Base-by-base conservation (phyloP, 169 alveolate genomes). In the Cryptosporidium ubiquitum region DNA sequence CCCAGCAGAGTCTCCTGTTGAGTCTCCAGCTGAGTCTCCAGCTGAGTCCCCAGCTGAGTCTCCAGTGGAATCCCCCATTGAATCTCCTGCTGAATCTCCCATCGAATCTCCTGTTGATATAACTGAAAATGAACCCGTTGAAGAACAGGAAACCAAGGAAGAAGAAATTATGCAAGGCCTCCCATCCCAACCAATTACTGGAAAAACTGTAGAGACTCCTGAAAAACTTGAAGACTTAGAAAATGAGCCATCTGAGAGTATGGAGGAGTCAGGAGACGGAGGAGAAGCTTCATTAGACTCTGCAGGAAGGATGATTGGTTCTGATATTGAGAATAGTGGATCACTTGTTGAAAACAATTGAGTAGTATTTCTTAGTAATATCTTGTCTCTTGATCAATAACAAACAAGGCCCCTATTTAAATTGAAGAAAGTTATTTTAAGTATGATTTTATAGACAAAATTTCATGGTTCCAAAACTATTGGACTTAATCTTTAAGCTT, bases 301-400 rank as follows among this genome's bases (percentile, higher is more conserved):
- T 64, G 89, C 89, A 14, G 89, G 89, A 10, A 26, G 75, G 37
- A 6, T 60, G 23, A 58, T 79, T 18, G 75, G 68, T 26, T 79
- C 89, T 26, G 75, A 64, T 44, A n/a, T 79, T 5, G 89, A 61
- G 9, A 79, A 79, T 79, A 79, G 89, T 79, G 89, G 89, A 26
- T 79, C 89, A 10, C 29, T 10, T 7, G 18, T 55, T 23, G 18
- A 5, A 18, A 35, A 52, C 44, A 0, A 4, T 0, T 52, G 0
- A 23, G 44, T 44, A 57, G 66, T n/a, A 12, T 6, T 10, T 55
- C 10, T 55, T 55, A 55, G 35, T 55, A 18, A 55, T 7, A 23
- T 55, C 3, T 55, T 55, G 6, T 20, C n/a, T 26, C 66, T 55
- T n/a, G 66, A 1, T 35, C 18, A 55, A 20, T 23, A 7, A 55